Conservation (phyloP, 805 yeast genomes). For the Cyberlindnera saturnus region DNA sequence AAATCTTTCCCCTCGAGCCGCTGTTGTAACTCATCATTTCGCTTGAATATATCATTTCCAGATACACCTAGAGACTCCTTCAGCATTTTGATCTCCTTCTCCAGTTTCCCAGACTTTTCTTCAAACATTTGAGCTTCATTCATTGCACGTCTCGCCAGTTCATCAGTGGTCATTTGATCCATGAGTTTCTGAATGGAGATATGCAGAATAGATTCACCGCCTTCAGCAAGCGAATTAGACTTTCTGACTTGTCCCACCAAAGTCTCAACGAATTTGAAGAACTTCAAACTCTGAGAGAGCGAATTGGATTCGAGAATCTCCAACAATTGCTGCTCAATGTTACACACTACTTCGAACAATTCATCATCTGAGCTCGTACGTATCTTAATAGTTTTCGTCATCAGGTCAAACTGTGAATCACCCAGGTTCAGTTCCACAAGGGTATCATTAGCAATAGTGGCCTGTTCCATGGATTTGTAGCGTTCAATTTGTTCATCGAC, state of each 20-base stretch:
- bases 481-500: conserved; percentile 20
- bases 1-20: conserved; percentile 49
- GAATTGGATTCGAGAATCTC: conserved; percentile 43
- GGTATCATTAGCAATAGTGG: conserved; percentile 11
- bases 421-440: conserved; percentile 22
- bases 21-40: conserved; percentile 40
- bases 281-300: conserved; percentile 36
- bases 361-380: conserved; percentile 42
- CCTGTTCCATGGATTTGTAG: conserved; percentile 14
- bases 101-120: conserved; percentile 35
- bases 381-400: conserved; percentile 9
- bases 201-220: conserved; percentile 47
- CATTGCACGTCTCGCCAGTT: conserved; percentile 61
- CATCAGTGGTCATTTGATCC: conserved; percentile 67
- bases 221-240: conserved; percentile 32
- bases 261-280: conserved; percentile 48
- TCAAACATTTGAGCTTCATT: conserved; percentile 42
- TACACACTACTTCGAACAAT: conserved; percentile 57
- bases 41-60: not conserved
- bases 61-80: conserved; percentile 3
- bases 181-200: conserved; percentile 60
- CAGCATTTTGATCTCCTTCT: conserved; percentile 11
- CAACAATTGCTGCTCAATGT: conserved; percentile 48
- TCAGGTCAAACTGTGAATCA: conserved; percentile 9
- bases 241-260: conserved; percentile 29